A percentile compares a stretch with the other conserved stretches of the same genome.
These are phyloP conservation scores for Wickerhamiella pararugosa DNA, from an alignment of 1,139 yeast species.

Conservation along the genomic window DNA sequence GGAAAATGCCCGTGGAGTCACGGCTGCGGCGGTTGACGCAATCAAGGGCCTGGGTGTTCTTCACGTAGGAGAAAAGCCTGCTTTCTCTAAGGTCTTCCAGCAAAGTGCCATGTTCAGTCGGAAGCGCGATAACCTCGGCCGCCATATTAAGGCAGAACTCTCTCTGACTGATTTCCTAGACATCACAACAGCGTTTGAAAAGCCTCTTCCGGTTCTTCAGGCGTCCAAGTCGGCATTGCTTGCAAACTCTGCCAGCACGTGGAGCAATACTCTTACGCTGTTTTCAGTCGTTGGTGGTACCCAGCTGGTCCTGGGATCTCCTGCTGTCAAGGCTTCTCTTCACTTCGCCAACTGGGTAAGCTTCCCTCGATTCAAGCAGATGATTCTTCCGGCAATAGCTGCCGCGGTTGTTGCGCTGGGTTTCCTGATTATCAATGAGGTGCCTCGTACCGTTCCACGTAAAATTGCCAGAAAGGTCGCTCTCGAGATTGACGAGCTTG, in stretches of 20 bases:
- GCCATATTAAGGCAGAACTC: constrained; percentile 44
- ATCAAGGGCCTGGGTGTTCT: constrained; percentile 42
- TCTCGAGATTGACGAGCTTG: constrained; percentile 44
- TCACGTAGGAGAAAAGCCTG: constrained; percentile 37
- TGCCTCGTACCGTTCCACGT: constrained; percentile 79
- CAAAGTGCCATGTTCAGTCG: constrained; percentile 76
- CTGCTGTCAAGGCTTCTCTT: constrained; percentile 20
- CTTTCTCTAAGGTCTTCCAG: constrained; percentile 48
- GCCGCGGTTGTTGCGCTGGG: constrained; percentile 29
- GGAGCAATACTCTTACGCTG: constrained; percentile 27
- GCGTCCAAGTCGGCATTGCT: constrained; percentile 17
- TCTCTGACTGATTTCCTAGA: constrained; percentile 62
- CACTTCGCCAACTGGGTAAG: constrained; percentile 9
- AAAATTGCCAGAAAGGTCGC: constrained; percentile 64
- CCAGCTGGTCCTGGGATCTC: constrained; percentile 20
- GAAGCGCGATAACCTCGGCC: constrained; percentile 45
- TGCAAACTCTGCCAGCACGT: constrained; percentile 22
- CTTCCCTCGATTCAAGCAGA: constrained; percentile 18
- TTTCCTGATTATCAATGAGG: constrained; percentile 57
- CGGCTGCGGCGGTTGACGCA: constrained; percentile 44
- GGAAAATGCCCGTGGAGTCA: constrained; percentile 44
- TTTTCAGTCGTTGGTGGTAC: constrained; percentile 28
- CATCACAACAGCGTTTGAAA: constrained; percentile 16
- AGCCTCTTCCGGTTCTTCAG: constrained; percentile 15
- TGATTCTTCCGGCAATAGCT: constrained; percentile 31